Evolutionary conservation across 805 yeast species (phyloP).

Genomic region (Metschnikowia matae): DNA sequence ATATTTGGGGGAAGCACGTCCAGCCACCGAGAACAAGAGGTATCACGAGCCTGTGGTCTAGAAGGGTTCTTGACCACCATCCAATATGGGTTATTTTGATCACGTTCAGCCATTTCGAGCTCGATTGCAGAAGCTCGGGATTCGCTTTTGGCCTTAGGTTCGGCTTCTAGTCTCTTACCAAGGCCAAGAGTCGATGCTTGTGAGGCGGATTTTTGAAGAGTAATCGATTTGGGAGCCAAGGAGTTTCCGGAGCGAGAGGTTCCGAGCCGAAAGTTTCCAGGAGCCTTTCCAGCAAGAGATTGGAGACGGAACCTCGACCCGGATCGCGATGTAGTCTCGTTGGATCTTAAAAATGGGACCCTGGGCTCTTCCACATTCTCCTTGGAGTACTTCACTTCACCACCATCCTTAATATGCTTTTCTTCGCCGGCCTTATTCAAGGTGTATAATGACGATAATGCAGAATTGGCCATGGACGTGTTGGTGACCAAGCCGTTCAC

Average conservation of each 20-base stretch:
- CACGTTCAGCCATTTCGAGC: conserved; percentile 9
- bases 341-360: background rate
- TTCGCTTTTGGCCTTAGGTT: conserved; percentile 3
- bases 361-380: background rate
- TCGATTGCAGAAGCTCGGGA: conserved; percentile 12
- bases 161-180: background rate
- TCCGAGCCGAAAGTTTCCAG: too few species aligned
- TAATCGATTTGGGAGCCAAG: background rate
- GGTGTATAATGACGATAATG: conserved; percentile 35
- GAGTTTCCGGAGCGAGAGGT: too few species aligned
- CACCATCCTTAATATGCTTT: background rate
- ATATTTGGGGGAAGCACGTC: conserved; percentile 79
- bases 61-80: conserved; percentile 63
- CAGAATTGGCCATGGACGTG: conserved; percentile 27
- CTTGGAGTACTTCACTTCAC: background rate
- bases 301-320: background rate
- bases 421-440: conserved; percentile 26
- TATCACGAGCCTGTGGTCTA: conserved; percentile 32
- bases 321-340: background rate
- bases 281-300: background rate
- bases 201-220: background rate
- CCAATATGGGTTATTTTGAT: conserved; percentile 27
- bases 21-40: conserved; percentile 62
- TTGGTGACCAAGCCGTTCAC: conserved; percentile 38
- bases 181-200: too few species aligned